Evolutionary conservation across 257 asterid species (phyloP).

Genomic region (Penstemon eatonii): DNA sequence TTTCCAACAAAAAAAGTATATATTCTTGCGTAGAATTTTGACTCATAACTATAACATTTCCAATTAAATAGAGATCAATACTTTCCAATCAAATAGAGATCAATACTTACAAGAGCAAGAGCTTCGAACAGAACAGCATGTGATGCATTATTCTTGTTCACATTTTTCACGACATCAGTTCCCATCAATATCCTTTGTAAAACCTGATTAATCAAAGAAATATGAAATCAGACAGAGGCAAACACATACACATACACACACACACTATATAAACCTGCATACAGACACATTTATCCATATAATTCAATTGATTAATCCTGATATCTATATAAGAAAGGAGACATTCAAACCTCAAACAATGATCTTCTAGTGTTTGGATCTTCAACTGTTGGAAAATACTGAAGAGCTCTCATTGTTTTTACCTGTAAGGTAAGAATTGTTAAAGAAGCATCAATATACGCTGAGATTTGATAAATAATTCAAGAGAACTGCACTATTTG

Average conservation of each 20-base stretch:
- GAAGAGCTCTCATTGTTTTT: conserved; percentile 99
- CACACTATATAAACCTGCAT: not conserved
- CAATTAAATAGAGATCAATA: conserved; percentile 23
- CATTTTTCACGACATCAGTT: conserved; percentile 99
- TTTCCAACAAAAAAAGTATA: too few relatives aligned
- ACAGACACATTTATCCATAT: conserved; percentile 5
- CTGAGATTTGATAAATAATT: conserved; percentile 26
- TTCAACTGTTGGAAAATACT: conserved; percentile 94
- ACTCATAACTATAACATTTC: not conserved
- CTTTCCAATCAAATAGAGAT: conserved; percentile 27
- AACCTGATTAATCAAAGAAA: conserved; percentile 53
- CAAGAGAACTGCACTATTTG: conserved; percentile 16
- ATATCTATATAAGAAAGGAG: conserved; percentile 25
- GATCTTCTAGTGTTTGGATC: conserved; percentile 96
- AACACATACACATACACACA: conserved; percentile 13
- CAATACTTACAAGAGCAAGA: conserved; percentile 84
- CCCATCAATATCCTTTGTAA: conserved; percentile 97
- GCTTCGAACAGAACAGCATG: conserved; percentile 99
- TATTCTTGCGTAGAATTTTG: too few relatives aligned
- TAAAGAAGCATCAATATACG: conserved; percentile 14
- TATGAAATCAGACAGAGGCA: conserved; percentile 1
- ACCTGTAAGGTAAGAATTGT: conserved; percentile 54
- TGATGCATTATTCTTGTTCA: conserved; percentile 98
- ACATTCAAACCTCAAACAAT: conserved; percentile 79
- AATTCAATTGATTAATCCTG: conserved; percentile 10